Percentiles rank a stretch among this genome's conserved stretches.
phyloP scores from a whole-genome alignment of 495 filamentous ascomycete genomes.

The Lineolata rhizophorae region DNA sequence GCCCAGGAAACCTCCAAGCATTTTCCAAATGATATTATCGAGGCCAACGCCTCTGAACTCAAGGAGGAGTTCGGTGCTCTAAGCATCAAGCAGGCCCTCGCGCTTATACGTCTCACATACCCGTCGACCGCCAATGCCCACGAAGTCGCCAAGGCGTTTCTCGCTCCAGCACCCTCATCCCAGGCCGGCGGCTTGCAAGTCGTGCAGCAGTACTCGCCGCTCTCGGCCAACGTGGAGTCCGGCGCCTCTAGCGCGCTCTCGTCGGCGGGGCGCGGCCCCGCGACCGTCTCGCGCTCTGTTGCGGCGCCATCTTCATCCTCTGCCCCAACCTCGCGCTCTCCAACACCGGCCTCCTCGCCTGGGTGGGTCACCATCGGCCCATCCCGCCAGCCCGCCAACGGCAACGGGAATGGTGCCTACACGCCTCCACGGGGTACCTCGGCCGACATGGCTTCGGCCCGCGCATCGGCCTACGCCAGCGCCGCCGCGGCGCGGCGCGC shows the following conservation, averaged over 20 bases:
- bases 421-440: too few relatives aligned
- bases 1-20: slow-evolving; percentile 18
- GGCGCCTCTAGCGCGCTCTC: slow-evolving; percentile 1
- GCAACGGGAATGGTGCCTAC: too few relatives aligned
- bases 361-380: too few relatives aligned
- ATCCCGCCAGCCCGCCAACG: too few relatives aligned
- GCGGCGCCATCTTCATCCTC: slow-evolving; percentile 2
- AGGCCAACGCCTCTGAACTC: slow-evolving; percentile 31
- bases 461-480: slow-evolving; percentile 30
- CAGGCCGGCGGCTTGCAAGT: slow-evolving; percentile 13
- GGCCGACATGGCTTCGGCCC: slow-evolving; percentile 18
- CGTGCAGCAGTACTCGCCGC: slow-evolving; percentile 19
- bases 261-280: too few relatives aligned
- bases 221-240: slow-evolving; percentile 3
- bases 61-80: slow-evolving; percentile 28
- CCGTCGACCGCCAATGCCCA: slow-evolving; percentile 32
- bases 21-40: slow-evolving; percentile 13
- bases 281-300: slow-evolving; percentile 2
- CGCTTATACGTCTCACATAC: slow-evolving; percentile 31
- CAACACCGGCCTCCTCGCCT: slow-evolving; percentile 2
- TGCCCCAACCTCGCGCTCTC: too few relatives aligned
- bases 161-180: slow-evolving; percentile 8
- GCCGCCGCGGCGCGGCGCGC: slow-evolving; percentile 38
- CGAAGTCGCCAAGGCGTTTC: slow-evolving; percentile 33
- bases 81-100: slow-evolving; percentile 20